Evolutionary conservation across 306 rosid species (phyloP), one percentile per base, ranked within the genome.

Genomic region (Citrullus amarus): DNA sequence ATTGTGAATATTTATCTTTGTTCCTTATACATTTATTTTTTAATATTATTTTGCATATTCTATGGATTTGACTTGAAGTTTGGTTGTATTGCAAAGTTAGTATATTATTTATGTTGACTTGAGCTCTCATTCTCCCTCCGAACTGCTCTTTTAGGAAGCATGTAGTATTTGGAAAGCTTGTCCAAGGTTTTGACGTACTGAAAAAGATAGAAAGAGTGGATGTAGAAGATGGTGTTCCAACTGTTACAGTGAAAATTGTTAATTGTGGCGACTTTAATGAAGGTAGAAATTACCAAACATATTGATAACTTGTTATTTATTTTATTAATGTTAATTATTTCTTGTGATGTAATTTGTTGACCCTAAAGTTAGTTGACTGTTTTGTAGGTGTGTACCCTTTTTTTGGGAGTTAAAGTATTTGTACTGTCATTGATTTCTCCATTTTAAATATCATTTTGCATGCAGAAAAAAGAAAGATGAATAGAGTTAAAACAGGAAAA

Each of bases 131-230:
- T 66, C 46, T 50, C 43, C 36, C 25, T 14, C 43, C 44, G 4
- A 14, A 34, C 16, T 67, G 16, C 83, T 56, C 84, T 75, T 80
- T 70, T 91, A 95, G 99, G 88, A 95, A 95, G 84, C 86, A 89
- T 81, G 85, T 92, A 62, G 96, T 92, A 60, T 95, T 95, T 84
- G 99, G 99, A 75, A 92, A 88, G 85, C 91, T 95, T 91, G 89
- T 86, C 79, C 90, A 86, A 56, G 99, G 99, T 30, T 85, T 83
- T 78, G 86, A 84, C 51, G 34, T 95, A 46, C 82, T 95, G 81
- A 87, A 81, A 82, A 95, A 84, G 86, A 92, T 95, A 77, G 99
- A 95, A 90, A 86, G 86, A 15, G 91, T 65, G 44, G 97, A 93
- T 75, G 97, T 87, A 58, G 92, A 90, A 66, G 93, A 88, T 77